Conservation (phyloP, 331 rosid species). For the Cydonia oblonga region DNA sequence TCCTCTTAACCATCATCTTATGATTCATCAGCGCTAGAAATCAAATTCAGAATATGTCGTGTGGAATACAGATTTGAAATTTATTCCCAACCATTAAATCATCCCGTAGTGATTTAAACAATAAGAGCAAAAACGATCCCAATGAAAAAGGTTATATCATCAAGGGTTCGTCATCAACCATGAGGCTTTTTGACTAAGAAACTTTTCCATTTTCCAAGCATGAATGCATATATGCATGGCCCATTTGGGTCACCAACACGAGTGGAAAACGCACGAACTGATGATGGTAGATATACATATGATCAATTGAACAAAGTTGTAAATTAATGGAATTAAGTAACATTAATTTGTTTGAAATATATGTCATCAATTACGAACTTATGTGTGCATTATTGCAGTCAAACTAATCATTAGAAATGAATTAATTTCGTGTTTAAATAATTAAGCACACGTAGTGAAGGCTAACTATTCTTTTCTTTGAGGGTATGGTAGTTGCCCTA, state of each 20-base stretch:
- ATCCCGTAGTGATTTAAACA: not conserved
- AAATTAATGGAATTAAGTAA: not conserved
- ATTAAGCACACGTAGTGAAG: constrained; percentile 5
- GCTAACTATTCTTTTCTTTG: not conserved
- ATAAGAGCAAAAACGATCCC: constrained; percentile 25
- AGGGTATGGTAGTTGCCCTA: not conserved
- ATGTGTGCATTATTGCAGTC: not conserved
- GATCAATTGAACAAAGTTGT: not conserved
- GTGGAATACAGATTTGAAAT: too few relatives aligned
- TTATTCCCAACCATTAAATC: too few relatives aligned
- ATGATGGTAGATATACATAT: not conserved
- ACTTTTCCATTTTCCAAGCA: not conserved
- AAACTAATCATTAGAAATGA: not conserved
- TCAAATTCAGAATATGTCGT: rapidly evolving
- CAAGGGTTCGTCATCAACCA: not conserved
- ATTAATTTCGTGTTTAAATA: not conserved
- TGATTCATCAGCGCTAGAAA: too few relatives aligned
- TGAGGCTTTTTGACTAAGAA: constrained; percentile 1
- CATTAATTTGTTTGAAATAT: not conserved
- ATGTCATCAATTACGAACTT: not conserved
- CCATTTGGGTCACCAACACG: constrained; percentile 7
- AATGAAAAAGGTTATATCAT: not conserved
- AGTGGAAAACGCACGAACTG: constrained; percentile 7
- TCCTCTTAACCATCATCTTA: too few relatives aligned
- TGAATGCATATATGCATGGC: not conserved